These are phyloP conservation scores for Pythium aquatile DNA, from an alignment of 352 stramenopile genomes.

Conservation along the genomic window DNA sequence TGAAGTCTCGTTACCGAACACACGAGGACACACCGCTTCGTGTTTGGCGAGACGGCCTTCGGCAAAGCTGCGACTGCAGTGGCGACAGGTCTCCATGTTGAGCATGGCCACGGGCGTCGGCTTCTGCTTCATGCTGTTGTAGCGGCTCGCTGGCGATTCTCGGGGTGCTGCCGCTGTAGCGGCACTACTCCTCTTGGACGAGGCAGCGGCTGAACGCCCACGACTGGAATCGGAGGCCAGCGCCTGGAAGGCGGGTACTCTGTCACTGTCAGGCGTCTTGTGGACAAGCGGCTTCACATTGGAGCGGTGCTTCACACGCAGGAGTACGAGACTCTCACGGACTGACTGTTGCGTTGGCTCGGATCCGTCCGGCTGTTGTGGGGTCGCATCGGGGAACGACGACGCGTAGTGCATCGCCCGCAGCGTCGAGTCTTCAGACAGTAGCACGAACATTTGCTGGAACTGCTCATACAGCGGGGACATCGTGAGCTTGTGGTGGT, in stretches of 20 bases:
- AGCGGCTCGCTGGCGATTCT: slow-evolving; percentile 9
- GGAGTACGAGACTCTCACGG: slow-evolving; percentile 26
- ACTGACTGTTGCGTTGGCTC: slow-evolving; percentile 14
- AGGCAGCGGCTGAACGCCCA: not conserved
- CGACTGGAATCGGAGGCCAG: not conserved
- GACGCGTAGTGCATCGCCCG: slow-evolving; percentile 73
- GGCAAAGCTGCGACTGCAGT: slow-evolving; percentile 77
- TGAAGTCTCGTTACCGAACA: slow-evolving; percentile 73
- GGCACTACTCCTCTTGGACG: not conserved
- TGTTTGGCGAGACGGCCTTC: slow-evolving; percentile 80
- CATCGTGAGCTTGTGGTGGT: slow-evolving; percentile 52
- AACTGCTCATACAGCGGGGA: slow-evolving; percentile 64
- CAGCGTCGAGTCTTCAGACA: slow-evolving; percentile 65
- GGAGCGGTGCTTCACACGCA: slow-evolving; percentile 26
- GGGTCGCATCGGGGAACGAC: slow-evolving; percentile 53
- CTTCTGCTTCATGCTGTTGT: slow-evolving; percentile 20
- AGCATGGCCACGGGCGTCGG: slow-evolving; percentile 14
- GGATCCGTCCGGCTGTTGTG: slow-evolving; percentile 20
- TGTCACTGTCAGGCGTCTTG: slow-evolving; percentile 1
- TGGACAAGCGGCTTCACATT: slow-evolving; percentile 18
- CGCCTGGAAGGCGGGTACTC: slow-evolving; percentile 11
- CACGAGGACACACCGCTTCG: slow-evolving; percentile 72
- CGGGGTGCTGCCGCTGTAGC: not conserved
- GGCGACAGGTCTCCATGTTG: slow-evolving; percentile 64
- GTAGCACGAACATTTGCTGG: slow-evolving; percentile 53